Base-by-base conservation (phyloP, 2,329 filamentous ascomycete genomes). In the Cercospora berteroae region DNA sequence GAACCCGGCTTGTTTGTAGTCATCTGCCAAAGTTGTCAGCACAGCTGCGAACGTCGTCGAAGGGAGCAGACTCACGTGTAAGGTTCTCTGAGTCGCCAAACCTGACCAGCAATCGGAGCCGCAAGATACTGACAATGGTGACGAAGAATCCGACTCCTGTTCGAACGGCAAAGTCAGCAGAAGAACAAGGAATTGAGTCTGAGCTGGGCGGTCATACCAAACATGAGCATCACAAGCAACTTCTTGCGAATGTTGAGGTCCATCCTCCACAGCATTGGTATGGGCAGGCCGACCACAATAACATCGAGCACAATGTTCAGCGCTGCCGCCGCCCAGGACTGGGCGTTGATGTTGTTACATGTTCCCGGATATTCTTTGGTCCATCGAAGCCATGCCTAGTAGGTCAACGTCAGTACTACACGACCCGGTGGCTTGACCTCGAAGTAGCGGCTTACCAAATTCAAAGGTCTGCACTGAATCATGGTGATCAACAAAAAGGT, bases 131-230 rank as follows among this genome's bases (percentile, higher is more conserved):
- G 36, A 71, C 69, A n/a, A 69, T 59, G 12, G 69, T 69, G 29
- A 71, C 69, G 36, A 71, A 71, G 55, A 63, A 69, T n/a, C 69
- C 69, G 8, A 71, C 67, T 13, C 67, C 68, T 69, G 12, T 16
- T 42, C 4, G 9, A 1, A 5, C 1, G 25, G 13, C 16, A 12
- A 5, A 2, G 39, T 12, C 13, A 57, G 16, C 9, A 12, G 5
- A 2, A 16, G 29, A 18, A 18, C 16, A 16, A 52, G 20, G 18
- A 23, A 4, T 20, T 8, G 18, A 12, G 48, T 10, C 25, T 25
- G 20, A 12, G 12, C 12, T 7, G 23, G 16, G 13, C 2, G 5
- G 12, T n/a, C 63, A 39, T 62, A 57, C 61, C 61, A 36, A 67
- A 67, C 65, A 67, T 67, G 9, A 67, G 33, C 39, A 64, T 67